Conservation (phyloP, 495 filamentous ascomycete genomes). For the Penicillium taxi region DNA sequence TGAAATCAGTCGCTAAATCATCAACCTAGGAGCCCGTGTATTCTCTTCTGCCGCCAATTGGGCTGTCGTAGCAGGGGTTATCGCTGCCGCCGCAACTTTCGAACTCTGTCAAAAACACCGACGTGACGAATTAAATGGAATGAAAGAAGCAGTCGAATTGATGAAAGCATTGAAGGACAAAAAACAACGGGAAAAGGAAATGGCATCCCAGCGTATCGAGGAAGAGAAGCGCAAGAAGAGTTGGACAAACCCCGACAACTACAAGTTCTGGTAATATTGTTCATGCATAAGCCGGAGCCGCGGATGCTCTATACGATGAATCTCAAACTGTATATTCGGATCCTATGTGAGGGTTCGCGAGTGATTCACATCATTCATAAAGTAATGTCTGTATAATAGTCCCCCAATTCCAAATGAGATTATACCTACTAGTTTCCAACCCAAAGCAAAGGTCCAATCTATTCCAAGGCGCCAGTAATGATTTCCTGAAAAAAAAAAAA, state of each 20-base stretch:
- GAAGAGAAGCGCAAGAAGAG: conserved; percentile 48
- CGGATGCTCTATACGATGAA: conserved; percentile 27
- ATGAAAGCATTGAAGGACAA: conserved; percentile 66
- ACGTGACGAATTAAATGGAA: conserved; percentile 61
- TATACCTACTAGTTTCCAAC: too few species aligned
- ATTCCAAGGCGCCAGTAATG: conserved; percentile 3
- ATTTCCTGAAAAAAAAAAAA: conserved; percentile 1
- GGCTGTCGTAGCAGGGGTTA: conserved; percentile 68
- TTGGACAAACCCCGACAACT: conserved; percentile 42
- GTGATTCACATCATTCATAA: conserved; percentile 18
- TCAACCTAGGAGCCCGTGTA: conserved; percentile 31
- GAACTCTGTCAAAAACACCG: conserved; percentile 74
- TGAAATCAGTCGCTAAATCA: conserved; percentile 2
- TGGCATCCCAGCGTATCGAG: conserved; percentile 35
- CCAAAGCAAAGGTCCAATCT: conserved; percentile 1
- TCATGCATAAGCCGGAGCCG: conserved; percentile 25
- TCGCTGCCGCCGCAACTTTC: conserved; percentile 57
- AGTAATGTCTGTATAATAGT: conserved; percentile 26
- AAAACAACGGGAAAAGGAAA: conserved; percentile 56
- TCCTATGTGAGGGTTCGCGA: conserved; percentile 5
- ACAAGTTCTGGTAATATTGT: conserved; percentile 41
- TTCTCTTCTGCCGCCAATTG: conserved; percentile 63
- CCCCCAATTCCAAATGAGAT: conserved; percentile 10
- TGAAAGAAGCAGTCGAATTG: conserved; percentile 72
- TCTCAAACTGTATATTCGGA: conserved; percentile 28